phyloP scores from a whole-genome alignment of 2,329 filamentous ascomycete species.

The Xylariaceae sp. region DNA sequence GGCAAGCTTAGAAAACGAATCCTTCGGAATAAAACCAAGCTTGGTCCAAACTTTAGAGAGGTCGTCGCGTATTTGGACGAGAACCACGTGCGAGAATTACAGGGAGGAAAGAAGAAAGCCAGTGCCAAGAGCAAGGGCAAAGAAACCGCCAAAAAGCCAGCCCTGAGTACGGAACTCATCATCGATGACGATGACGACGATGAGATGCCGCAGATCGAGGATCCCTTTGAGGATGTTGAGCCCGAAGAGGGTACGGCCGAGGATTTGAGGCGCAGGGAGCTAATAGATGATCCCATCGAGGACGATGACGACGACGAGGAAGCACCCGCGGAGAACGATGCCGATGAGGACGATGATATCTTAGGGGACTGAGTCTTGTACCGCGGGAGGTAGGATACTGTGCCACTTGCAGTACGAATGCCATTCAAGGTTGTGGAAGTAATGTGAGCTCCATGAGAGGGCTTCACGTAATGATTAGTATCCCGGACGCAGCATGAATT shows the following conservation, averaged over 20 bases:
- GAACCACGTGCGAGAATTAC: constrained; percentile 49
- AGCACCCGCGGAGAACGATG: constrained; percentile 19
- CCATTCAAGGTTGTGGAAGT: no score
- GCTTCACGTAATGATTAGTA: no score
- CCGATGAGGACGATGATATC: constrained; percentile 32
- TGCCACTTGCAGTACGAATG: no score
- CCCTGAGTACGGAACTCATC: constrained; percentile 43
- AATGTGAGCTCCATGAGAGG: no score
- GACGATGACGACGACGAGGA: constrained; percentile 41
- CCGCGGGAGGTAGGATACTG: neutral
- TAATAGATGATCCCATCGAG: constrained; percentile 46
- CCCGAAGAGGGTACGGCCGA: constrained; percentile 57
- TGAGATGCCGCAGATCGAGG: constrained; percentile 28
- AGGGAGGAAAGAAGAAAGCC: constrained; percentile 39
- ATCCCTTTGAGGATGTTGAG: constrained; percentile 45
- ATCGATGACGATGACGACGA: constrained; percentile 40
- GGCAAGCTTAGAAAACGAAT: constrained; percentile 68
- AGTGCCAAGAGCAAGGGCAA: constrained; percentile 42
- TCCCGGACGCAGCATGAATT: no score
- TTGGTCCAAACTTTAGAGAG: constrained; percentile 83
- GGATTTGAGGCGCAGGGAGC: constrained; percentile 51
- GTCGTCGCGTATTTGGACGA: constrained; percentile 77
- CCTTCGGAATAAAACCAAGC: constrained; percentile 70
- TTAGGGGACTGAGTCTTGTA: constrained; percentile 34
- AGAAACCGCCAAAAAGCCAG: constrained; percentile 37